These are phyloP conservation scores for Peniophora sp. DNA, from an alignment of 1,284 basidiomycete species.

Conservation along the genomic window DNA sequence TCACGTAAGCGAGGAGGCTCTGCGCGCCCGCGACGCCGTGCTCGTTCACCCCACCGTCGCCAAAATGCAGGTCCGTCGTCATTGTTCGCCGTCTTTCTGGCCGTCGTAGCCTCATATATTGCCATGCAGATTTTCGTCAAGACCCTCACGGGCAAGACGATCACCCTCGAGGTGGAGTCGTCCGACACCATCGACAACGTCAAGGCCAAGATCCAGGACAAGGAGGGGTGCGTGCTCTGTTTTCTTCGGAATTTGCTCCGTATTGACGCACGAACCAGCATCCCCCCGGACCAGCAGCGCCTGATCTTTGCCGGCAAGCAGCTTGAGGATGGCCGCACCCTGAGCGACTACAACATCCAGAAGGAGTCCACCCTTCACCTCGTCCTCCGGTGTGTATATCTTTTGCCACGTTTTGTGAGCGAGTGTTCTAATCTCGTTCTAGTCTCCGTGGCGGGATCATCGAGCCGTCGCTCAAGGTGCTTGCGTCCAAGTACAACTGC, in stretches of 20 bases:
- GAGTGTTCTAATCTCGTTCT: slow-evolving; percentile 4
- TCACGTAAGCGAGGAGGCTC: slow-evolving; percentile 8
- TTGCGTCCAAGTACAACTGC: slow-evolving; percentile 96
- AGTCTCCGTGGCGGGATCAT: slow-evolving; percentile 98
- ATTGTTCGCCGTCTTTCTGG: not conserved
- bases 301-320: slow-evolving; percentile 95
- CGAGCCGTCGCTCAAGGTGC: slow-evolving; percentile 95
- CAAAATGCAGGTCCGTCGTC: slow-evolving; percentile 1
- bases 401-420: not conserved
- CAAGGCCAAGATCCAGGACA: slow-evolving; percentile 94
- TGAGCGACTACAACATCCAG: slow-evolving; percentile 97
- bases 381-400: slow-evolving; percentile 71
- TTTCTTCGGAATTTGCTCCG: not conserved
- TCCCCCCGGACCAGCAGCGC: slow-evolving; percentile 90
- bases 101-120: slow-evolving; percentile 34
- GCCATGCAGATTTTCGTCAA: slow-evolving; percentile 85
- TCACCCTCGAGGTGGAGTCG: slow-evolving; percentile 96
- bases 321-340: slow-evolving; percentile 92
- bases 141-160: slow-evolving; percentile 98
- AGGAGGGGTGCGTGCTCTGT: slow-evolving; percentile 69
- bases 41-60: slow-evolving; percentile 15
- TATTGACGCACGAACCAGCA: slow-evolving; percentile 33
- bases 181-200: slow-evolving; percentile 98
- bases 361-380: slow-evolving; percentile 98
- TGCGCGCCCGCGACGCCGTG: slow-evolving; percentile 12